Conservation (phyloP, 2,329 filamentous ascomycete species). For the Rhynchosporium secalis region DNA sequence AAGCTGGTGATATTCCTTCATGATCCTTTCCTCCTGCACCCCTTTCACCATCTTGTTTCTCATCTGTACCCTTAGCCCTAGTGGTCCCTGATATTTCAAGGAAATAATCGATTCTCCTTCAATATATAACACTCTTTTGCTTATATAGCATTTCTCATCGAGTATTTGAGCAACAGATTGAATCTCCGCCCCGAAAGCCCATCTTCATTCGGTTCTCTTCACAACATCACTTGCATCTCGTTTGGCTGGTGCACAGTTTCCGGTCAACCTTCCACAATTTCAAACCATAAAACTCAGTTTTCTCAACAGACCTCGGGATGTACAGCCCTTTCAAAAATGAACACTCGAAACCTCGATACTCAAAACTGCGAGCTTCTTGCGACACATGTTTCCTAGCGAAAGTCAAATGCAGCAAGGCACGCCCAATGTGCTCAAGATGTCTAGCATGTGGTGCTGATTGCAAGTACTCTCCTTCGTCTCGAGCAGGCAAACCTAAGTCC, state of each 20-base stretch:
- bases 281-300: slow-evolving; percentile 9
- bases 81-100: not conserved
- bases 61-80: slow-evolving; percentile 1
- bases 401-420: slow-evolving; percentile 55
- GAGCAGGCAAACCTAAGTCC: slow-evolving; percentile 51
- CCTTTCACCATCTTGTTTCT: not conserved
- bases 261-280: slow-evolving; percentile 2
- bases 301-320: slow-evolving; percentile 8
- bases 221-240: not conserved
- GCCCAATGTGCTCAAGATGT: slow-evolving; percentile 55
- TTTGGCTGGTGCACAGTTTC: not conserved
- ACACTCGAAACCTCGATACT: slow-evolving; percentile 39
- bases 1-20: slow-evolving; percentile 7
- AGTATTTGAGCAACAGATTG: no score
- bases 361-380: slow-evolving; percentile 51
- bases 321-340: slow-evolving; percentile 15
- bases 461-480: slow-evolving; percentile 53
- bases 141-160: no score
- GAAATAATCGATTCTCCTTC: not conserved
- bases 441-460: slow-evolving; percentile 51
- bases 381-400: slow-evolving; percentile 57
- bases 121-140: no score
- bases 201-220: not conserved
- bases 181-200: not conserved
- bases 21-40: not conserved